phyloP scores from a whole-genome alignment of 2,329 filamentous ascomycete genomes.

The Botrytis medusae region DNA sequence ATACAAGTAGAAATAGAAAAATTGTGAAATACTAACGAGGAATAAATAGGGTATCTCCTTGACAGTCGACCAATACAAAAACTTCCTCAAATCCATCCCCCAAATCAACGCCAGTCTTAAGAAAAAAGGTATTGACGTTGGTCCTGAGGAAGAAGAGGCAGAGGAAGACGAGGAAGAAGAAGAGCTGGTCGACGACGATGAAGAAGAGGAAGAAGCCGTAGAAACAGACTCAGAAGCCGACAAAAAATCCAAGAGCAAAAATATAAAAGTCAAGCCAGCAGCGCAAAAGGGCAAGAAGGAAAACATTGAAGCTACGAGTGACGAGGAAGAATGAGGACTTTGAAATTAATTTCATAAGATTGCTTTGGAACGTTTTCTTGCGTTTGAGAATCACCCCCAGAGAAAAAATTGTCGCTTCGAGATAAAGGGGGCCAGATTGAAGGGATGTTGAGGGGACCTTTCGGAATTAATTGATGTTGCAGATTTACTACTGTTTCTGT shows the following conservation, averaged over 20 bases:
- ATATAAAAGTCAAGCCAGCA: neutral
- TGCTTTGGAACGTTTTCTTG: neutral
- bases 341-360: neutral
- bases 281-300: constrained; percentile 46
- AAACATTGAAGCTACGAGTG: constrained; percentile 64
- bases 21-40: neutral
- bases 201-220: neutral
- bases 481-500: neutral
- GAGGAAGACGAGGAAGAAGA: neutral
- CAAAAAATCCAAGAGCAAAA: neutral
- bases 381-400: neutral
- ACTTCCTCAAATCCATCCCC: constrained; percentile 56
- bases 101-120: constrained; percentile 57
- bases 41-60: constrained; percentile 61
- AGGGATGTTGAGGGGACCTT: neutral
- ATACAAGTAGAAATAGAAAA: neutral
- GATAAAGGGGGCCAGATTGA: neutral
- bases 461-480: neutral
- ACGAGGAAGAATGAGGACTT: constrained; percentile 52
- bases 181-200: neutral
- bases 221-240: constrained; percentile 4
- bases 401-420: neutral
- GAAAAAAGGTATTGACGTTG: constrained; percentile 45
- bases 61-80: constrained; percentile 61
- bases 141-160: constrained; percentile 26